Evolutionary conservation across 768 basidiomycete species (phyloP).

Genomic region (Boletus vinaceobasis): DNA sequence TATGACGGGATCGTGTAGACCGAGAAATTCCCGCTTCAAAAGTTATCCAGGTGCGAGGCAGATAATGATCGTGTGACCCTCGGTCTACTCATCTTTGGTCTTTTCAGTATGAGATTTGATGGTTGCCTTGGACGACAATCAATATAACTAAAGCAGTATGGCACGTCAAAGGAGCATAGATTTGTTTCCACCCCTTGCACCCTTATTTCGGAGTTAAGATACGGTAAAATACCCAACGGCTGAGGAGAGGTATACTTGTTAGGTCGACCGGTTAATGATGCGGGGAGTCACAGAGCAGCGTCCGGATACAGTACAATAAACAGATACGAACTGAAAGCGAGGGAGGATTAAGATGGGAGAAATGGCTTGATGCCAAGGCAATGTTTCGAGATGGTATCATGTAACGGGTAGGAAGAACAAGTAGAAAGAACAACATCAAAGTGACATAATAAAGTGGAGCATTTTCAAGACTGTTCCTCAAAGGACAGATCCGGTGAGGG

Average conservation of each 20-base stretch:
- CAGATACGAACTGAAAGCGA: neutral
- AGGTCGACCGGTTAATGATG: neutral
- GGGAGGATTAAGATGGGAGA: neutral
- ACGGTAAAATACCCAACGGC: neutral
- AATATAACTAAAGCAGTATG: neutral
- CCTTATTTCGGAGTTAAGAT: neutral
- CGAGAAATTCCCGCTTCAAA: constrained; percentile 16
- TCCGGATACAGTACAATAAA: neutral
- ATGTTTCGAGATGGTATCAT: neutral
- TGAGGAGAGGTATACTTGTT: neutral
- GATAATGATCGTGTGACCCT: neutral
- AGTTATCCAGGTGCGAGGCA: constrained; percentile 16
- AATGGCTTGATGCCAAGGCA: neutral
- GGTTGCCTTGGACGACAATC: constrained; percentile 12
- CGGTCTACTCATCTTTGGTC: neutral
- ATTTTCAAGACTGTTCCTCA: neutral
- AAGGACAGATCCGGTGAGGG: neutral
- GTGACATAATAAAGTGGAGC: neutral
- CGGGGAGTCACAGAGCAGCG: no score
- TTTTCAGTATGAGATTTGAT: constrained; percentile 18
- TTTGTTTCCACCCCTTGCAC: neutral
- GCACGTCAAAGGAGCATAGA: neutral
- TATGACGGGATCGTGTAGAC: constrained; percentile 1
- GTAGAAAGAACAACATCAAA: neutral
- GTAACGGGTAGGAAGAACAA: neutral